Evolutionary conservation across 306 rosid genomes (phyloP), one percentile per base, ranked within the genome.

Genomic region (Quercus glauca): DNA sequence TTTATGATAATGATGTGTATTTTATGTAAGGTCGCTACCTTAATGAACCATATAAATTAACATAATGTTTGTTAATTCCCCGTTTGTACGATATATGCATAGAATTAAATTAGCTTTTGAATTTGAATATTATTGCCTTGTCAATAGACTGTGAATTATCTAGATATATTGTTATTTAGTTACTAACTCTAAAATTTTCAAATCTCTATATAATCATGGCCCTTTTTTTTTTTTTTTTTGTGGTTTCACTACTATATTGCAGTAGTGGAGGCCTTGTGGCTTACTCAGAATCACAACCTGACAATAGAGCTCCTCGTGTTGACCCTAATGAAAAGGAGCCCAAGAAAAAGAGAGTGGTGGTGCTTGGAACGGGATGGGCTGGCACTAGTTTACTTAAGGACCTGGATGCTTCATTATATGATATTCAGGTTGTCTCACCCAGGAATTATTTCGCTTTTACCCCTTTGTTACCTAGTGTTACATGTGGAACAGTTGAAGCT

Each of bases 341-440:
- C 33, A 80, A 49, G 69, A 91, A 88, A 79, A 88, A 92, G 92
- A 95, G 76, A 87, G 93, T 95, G 21, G 80, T 92, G 87, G 99
- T 95, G 77, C 99, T 95, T 79, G 99, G 99, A 85, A 92, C 99
- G 68, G 99, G 99, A 77, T 95, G 99, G 99, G 99, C 93, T 73
- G 97, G 92, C 76, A 91, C 94, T 79, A 92, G 99, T 87, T 91
- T 95, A 83, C 91, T 95, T 56, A 95, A 91, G 91, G 86, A 85
- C 78, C 80, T 92, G 82, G 99, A 95, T 88, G 86, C 96, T 84
- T 85, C 96, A 18, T 43, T 75, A 52, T 95, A 90, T 80, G 98
- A 95, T 76, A 85, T 91, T 72, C 93, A 89, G 81, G 96, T 95
- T 82, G 89, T 95, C 82, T 95, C 99, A 4, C 97, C 99, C 31